Base-by-base conservation (phyloP, 73 alveolate species). In the Paramecium primaurelia region DNA sequence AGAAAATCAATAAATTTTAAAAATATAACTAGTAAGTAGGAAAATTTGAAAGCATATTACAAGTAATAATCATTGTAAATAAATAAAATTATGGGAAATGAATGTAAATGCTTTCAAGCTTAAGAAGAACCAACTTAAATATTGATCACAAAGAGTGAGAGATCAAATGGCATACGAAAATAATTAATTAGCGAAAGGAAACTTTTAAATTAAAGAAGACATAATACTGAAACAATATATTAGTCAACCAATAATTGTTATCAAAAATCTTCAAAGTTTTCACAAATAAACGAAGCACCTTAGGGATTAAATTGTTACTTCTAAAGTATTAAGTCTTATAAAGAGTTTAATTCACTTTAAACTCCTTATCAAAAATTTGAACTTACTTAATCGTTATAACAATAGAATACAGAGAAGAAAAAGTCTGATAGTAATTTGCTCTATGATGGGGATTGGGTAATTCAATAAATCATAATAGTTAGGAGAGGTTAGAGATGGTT, bases 401-500 rank as follows among this genome's bases (percentile, higher is more conserved):
- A 28, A 64, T 12, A 32, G 42, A 20, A 11, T 64, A 32, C 42
- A 64, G 84, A 64, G 22, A 26, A 64, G 28, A 64, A 64, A 64
- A 32, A 64, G 45, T 95, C 92, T 91, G 86, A 91, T 49, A 64
- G 96, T 44, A 97, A 97, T 6, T 96, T 97, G 4, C 88, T 94
- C 9, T 96, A 96, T 51, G 96, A 93, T 16, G 98, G 97, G 11
- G 94, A 96, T 54, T 96, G 98, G 98, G 94, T 75, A 75, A 38
- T 12, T 36, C 26, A 75, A 54, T 34, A 25, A 12, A 38, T 36
- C 59, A 38, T 30, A 30, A 34, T 75, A 75, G 88, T 36, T 58
- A 60, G 97, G 98, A 1, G 96, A 96, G 10, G 91, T 93, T 69
- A 88, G 98, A 77, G 98, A 96, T 92, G 98, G 97, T 12, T 84